Conservation (phyloP, 1,284 basidiomycete species). For the Boletus semigastroideus region DNA sequence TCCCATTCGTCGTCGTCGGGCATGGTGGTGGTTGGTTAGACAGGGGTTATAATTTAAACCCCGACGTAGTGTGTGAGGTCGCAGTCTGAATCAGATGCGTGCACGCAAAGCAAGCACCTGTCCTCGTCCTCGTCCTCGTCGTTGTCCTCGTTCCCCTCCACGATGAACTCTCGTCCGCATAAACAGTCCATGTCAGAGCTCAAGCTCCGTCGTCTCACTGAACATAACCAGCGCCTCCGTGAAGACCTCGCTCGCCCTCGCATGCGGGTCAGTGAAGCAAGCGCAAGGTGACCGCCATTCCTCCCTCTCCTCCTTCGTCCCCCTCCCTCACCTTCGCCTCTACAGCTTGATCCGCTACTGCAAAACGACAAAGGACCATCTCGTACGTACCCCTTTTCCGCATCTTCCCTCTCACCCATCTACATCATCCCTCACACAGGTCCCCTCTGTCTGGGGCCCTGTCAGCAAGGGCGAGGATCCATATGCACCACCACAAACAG, state of each 20-base stretch:
- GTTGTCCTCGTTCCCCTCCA: conserved; percentile 1
- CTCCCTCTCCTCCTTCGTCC: background rate
- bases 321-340: background rate
- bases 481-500: conserved; percentile 63
- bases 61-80: conserved; percentile 19
- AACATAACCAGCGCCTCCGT: conserved; percentile 75
- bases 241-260: conserved; percentile 77
- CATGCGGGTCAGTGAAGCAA: conserved; percentile 76
- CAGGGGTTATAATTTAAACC: conserved; percentile 22
- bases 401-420: background rate
- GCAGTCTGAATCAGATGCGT: conserved; percentile 2
- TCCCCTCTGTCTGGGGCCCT: conserved; percentile 93
- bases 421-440: conserved; percentile 41
- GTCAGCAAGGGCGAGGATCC: conserved; percentile 87
- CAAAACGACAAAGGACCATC: conserved; percentile 71
- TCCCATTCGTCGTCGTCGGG: conserved; percentile 18
- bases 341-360: conserved; percentile 73
- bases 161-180: conserved; percentile 53
- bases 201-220: conserved; percentile 76
- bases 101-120: background rate
- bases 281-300: conserved; percentile 51
- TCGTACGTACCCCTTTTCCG: conserved; percentile 45
- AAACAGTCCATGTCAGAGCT: conserved; percentile 81
- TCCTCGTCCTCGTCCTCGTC: background rate
- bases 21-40: conserved; percentile 5